Evolutionary conservation across 306 rosid species (phyloP), one percentile per base, ranked within the genome.

Genomic region (Nissolia schottii): DNA sequence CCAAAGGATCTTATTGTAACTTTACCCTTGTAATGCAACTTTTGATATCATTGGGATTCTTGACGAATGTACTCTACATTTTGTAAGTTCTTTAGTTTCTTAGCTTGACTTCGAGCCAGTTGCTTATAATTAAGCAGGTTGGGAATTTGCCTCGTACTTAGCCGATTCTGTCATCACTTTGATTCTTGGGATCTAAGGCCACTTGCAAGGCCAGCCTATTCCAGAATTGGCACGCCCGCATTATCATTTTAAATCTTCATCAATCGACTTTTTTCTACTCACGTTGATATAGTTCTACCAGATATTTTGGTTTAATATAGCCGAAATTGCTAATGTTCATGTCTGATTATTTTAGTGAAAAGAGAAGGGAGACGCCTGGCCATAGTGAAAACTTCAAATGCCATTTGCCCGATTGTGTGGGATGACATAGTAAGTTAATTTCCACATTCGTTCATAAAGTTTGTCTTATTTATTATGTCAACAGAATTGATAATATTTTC

Each of bases 371-470:
- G 74, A 80, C 88, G 59, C 40, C 92, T 94, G 6, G 87, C 71
- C 60, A 77, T 94, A 70, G 65, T 83, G 18, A 87, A 85, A 85
- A 86, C 99, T 56, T 70, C 92, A 65, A 94, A 91, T 63, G 87
- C 97, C 67, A 55, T 85, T 73, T 86, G 90, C 79, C 99, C 99
- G 34, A 70, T 91, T 73, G 87, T 87, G 24, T 94, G 95, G 97
- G 86, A 82, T 85, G 87, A 91, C 76, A 87, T 94, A 70, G 99
- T 91, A 84, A 89, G 97, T 78, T 56, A 20, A 50, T 46, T 43
- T 24, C 51, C 37, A 24, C 40, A 70, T 69, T 34, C 73, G 24
- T 49, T 31, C 55, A 23, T 59, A 45, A 7, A 9, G 18, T 35
- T 78, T 69, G 49, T 59, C 49, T 28, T 16, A 13, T 74, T 72